phyloP scores from a whole-genome alignment of 352 stramenopile species.

The Globisporangium nagaii region DNA sequence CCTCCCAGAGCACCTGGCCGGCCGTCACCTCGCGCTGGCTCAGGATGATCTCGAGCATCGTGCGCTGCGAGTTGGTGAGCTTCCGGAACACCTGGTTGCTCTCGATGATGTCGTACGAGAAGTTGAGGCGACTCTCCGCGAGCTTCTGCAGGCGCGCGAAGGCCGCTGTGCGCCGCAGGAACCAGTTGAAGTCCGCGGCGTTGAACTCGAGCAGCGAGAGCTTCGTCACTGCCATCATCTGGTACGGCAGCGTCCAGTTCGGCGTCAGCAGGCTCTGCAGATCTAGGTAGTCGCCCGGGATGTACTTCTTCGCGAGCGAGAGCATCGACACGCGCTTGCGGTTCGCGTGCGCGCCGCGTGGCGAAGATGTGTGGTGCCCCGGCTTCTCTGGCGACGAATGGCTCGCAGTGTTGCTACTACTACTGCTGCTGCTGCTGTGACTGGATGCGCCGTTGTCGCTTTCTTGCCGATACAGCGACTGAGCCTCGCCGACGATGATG shows the following conservation, averaged over 20 bases:
- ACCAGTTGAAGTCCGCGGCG: conserved; percentile 82
- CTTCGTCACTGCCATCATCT: conserved; percentile 62
- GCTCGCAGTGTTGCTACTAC: not conserved
- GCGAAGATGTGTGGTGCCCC: not conserved
- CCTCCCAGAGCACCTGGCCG: conserved; percentile 72
- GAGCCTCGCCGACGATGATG: conserved; percentile 73
- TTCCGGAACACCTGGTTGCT: conserved; percentile 75
- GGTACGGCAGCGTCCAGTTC: conserved; percentile 53
- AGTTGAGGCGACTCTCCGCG: conserved; percentile 66
- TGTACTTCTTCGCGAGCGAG: conserved; percentile 68
- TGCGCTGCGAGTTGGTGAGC: conserved; percentile 78
- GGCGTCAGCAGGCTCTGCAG: conserved; percentile 73
- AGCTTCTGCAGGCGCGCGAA: conserved; percentile 72
- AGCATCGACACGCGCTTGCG: conserved; percentile 57
- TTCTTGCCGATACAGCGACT: conserved; percentile 38
- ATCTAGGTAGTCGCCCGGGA: conserved; percentile 87
- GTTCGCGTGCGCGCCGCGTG: conserved; percentile 18
- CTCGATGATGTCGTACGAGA: conserved; percentile 77
- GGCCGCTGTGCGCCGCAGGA: conserved; percentile 62
- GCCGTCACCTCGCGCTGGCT: conserved; percentile 46
- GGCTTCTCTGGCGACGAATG: conserved; percentile 5
- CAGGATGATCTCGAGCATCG: conserved; percentile 81
- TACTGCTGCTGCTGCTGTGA: not conserved
- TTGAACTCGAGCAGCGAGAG: conserved; percentile 80
- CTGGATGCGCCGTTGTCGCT: not conserved